Conservation (phyloP, 208 protist species). For the Trypanosoma lewisi region DNA sequence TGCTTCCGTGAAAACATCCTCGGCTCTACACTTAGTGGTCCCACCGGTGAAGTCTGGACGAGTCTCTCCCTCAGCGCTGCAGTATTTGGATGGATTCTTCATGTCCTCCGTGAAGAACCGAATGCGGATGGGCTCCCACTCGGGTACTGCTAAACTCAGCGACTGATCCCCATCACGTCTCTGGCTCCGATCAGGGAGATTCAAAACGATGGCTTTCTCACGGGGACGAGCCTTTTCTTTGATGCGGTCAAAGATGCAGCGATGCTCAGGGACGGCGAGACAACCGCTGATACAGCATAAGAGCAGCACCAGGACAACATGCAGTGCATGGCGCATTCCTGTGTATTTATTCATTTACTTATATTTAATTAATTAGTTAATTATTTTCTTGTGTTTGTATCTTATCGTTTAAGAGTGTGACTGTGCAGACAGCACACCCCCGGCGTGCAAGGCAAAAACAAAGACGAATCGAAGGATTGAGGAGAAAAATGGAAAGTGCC, state of each 20-base stretch:
- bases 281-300: not conserved
- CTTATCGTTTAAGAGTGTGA: not conserved
- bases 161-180: not conserved
- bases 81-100: constrained; percentile 35
- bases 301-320: not conserved
- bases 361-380: not conserved
- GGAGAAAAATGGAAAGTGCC: too few species aligned
- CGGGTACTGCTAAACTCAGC: not conserved
- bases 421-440: not conserved
- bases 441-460: too few species aligned
- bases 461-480: too few species aligned
- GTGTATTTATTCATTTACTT: not conserved
- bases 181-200: not conserved
- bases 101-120: constrained; percentile 35
- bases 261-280: not conserved
- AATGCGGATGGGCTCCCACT: constrained; percentile 43
- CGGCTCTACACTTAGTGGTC: constrained; percentile 16
- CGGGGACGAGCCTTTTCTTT: not conserved
- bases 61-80: constrained; percentile 27
- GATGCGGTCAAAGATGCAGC: not conserved
- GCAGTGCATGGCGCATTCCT: not conserved
- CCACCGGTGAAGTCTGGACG: constrained; percentile 22
- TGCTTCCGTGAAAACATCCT: not conserved
- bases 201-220: not conserved
- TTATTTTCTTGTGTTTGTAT: not conserved